Base-by-base conservation (phyloP, 1,139 yeast species). In the Hanseniaspora gamundiae region DNA sequence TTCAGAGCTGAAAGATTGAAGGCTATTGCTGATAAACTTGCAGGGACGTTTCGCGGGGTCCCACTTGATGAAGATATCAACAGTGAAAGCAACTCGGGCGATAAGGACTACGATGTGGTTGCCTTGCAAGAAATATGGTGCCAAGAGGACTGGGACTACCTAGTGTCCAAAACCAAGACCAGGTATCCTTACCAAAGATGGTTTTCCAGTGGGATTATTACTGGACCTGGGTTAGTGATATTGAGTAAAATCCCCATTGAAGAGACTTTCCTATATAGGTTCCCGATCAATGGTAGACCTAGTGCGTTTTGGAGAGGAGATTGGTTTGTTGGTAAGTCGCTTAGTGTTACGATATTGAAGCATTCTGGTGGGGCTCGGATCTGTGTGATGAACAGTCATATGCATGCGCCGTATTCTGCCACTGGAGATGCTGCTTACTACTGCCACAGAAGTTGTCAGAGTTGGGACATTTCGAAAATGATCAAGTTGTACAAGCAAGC, bases 51-150 rank as follows among this genome's bases (percentile, higher is more conserved):
- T 5, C 41, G 35, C 2, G 49, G 52, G 7, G 59, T 66, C 5
- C 48, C 50, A 4, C 38, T 49, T 2, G 47, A 44, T 13, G 46
- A 45, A 11, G 27, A 21, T 35, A 8, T 20, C 19, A 14, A 19
- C 24, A 9, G 14, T 4, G 24, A 19, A 19, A 52, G 52, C 1
- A 57, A 58, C 19, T 8, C 14, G 6, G 10, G 9, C 8, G 67
- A 68, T 9, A 70, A 71, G 21, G 69, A 71, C 26, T 87, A 82
- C 61, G 96, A 91, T 61, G 72, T 91, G 13, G 74, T 91, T 11
- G 95, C 95, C 0, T 67, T 91, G 20, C 98, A 91, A 60, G 98
- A 91, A 60, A 72, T 93, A 9, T 91, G 99, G 99, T 80, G 82
- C 40, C 73, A 78, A 51, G 78, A 73, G 40, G 98, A 91, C 60